phyloP scores from a whole-genome alignment of 2,329 filamentous ascomycete genomes.

The Verticillium tricorpus region DNA sequence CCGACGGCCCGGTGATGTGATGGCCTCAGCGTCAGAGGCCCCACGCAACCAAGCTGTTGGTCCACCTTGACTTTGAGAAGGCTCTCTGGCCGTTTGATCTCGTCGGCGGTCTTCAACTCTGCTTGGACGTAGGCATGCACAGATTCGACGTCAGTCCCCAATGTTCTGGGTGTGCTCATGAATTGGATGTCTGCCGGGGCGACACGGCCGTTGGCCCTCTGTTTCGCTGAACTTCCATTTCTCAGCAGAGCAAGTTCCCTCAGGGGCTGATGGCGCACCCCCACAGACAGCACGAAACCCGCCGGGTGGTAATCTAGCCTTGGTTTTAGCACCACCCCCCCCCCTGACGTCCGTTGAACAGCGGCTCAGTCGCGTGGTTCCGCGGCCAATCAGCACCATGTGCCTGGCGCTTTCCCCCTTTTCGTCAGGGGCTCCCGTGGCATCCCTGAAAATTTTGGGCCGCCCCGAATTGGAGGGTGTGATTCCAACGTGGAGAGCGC shows the following conservation, averaged over 20 bases:
- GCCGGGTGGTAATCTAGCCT: slow-evolving; percentile 8
- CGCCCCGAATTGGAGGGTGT: not conserved
- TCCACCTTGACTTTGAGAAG: not conserved
- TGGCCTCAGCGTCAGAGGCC: not conserved
- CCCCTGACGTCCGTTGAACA: slow-evolving; percentile 13
- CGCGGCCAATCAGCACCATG: slow-evolving; percentile 34
- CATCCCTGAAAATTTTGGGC: not conserved
- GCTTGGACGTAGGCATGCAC: too few relatives aligned
- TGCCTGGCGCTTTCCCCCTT: slow-evolving; percentile 32
- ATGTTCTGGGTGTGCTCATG: too few relatives aligned
- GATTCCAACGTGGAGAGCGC: not conserved
- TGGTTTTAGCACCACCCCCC: slow-evolving; percentile 10
- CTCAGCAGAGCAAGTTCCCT: not conserved
- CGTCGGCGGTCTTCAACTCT: not conserved
- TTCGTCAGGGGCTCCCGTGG: slow-evolving; percentile 6
- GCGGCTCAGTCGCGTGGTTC: slow-evolving; percentile 24
- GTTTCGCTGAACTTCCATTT: not conserved
- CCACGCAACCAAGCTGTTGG: not conserved
- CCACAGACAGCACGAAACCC: slow-evolving; percentile 6
- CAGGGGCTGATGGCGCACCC: slow-evolving; percentile 1
- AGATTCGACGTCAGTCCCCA: too few relatives aligned
- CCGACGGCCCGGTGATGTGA: not conserved
- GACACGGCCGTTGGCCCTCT: not conserved
- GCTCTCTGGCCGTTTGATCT: not conserved
- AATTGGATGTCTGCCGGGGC: too few relatives aligned